Percentiles rank a stretch among this genome's conserved stretches.
Evolutionary conservation across 768 basidiomycete genomes (phyloP).

Genomic region (Mycena vitilis): DNA sequence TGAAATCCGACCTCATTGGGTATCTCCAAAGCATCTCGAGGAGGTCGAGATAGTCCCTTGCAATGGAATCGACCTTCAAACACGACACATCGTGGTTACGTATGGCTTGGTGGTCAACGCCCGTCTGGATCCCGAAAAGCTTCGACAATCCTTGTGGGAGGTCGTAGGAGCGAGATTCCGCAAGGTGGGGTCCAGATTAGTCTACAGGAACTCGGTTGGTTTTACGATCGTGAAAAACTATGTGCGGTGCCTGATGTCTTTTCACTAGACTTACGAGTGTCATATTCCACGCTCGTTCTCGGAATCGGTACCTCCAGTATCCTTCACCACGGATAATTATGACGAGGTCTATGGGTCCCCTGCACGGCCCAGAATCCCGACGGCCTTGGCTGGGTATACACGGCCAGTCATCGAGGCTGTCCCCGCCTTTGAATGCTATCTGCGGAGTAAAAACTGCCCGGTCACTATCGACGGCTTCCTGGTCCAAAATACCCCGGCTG

Average conservation of each 20-base stretch:
- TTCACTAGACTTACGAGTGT: slow-evolving; percentile 19
- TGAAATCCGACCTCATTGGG: too few species aligned
- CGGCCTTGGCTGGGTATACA: background rate
- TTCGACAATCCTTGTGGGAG: background rate
- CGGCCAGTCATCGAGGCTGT: background rate
- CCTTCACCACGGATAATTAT: slow-evolving; percentile 20
- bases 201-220: slow-evolving; percentile 11
- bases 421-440: slow-evolving; percentile 11
- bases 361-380: slow-evolving; percentile 9
- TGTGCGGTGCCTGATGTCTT: background rate
- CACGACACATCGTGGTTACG: slow-evolving; percentile 6
- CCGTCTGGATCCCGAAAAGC: slow-evolving; percentile 5
- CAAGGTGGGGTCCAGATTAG: slow-evolving; percentile 8
- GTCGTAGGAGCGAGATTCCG: slow-evolving; percentile 4
- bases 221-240: background rate
- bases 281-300: slow-evolving; percentile 23
- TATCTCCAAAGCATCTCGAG: too few species aligned
- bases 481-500: background rate
- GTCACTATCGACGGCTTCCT: slow-evolving; percentile 4
- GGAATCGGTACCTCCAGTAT: background rate
- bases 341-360: slow-evolving; percentile 16
- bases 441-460: slow-evolving; percentile 18
- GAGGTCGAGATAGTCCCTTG: background rate
- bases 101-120: slow-evolving; percentile 3
- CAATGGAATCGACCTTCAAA: background rate